Base-by-base conservation (phyloP, 129 eudicot species). In the Kitagawia praeruptora region DNA sequence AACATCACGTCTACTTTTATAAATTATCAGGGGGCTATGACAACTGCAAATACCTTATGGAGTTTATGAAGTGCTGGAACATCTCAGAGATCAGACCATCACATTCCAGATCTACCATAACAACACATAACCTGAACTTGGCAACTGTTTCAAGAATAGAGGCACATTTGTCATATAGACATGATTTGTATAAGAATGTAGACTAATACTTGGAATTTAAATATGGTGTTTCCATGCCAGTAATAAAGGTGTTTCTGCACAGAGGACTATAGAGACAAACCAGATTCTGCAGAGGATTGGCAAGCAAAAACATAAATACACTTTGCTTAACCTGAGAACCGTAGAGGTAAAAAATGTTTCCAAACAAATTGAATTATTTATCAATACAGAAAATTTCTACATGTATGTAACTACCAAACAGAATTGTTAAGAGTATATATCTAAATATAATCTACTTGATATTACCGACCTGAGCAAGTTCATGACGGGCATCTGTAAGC, bases 81-180 rank as follows among this genome's bases (percentile, higher is more conserved):
- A 95, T 95, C 81, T 87, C 90, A 37, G 76, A 79, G 47, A 95
- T 90, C 80, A 95, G 80, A 67, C 27, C 89, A 44, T 92, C 89
- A 80, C 95, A 95, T 85, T 92, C 97, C 53, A 95, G 88, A 85
- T 95, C 97, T 84, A 95, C 80, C 99, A 95, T 92, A 77, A 95
- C 82, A 53, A 90, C 90, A 78, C 96, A 89, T 49, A 97, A 87
- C 80, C 93, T 92, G 76, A 92, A 67, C 92, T 97, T 63, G 92
- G n/a, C n/a, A n/a, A n/a, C n/a, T n/a, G n/a, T n/a, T n/a, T n/a
- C n/a, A n/a, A n/a, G n/a, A n/a, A n/a, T 89, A 5, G 86, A 48
- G 67, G 84, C 88, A 81, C 97, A 83, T 83, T 87, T 92, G 42
- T 27, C 66, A 81, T 87, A 85, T n/a, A 13, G 1, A 64, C 19